Evolutionary conservation across 2,329 filamentous ascomycete genomes (phyloP).

Genomic region (Botryotinia narcissicola): DNA sequence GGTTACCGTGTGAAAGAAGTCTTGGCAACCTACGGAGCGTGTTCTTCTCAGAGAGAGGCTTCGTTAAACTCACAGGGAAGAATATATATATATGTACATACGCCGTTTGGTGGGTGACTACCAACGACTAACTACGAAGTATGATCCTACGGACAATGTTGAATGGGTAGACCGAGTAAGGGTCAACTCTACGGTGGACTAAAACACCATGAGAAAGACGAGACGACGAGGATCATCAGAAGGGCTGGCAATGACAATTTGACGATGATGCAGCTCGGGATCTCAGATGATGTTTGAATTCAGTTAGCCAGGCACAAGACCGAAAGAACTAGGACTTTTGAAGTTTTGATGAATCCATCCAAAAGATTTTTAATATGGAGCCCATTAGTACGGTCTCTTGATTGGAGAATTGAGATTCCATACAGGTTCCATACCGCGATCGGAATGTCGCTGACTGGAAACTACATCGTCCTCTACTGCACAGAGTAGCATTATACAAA

Average conservation of each 20-base stretch:
- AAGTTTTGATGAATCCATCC: neutral
- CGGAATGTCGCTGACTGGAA: neutral
- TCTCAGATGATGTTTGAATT: slow-evolving; percentile 1
- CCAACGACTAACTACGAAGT: neutral
- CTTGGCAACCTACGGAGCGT: neutral
- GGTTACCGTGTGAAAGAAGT: neutral
- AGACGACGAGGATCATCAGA: slow-evolving; percentile 2
- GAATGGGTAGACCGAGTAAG: neutral
- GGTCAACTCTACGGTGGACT: neutral
- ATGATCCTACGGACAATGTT: neutral
- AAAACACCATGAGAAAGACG: no score
- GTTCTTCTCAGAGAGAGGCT: neutral
- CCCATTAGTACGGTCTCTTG: neutral
- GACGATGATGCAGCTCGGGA: slow-evolving; percentile 9
- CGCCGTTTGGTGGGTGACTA: neutral
- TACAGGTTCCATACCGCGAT: neutral
- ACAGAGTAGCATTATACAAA: no score
- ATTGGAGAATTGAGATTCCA: slow-evolving; percentile 1
- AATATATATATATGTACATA: neutral
- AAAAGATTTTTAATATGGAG: neutral
- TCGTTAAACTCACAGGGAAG: neutral
- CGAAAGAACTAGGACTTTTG: neutral
- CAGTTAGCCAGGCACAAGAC: slow-evolving; percentile 4
- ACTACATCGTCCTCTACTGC: neutral
- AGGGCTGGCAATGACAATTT: slow-evolving; percentile 5